These are phyloP conservation scores for Lasiosphaeris hirsuta DNA, from an alignment of 495 filamentous ascomycete genomes.

Conservation along the genomic window DNA sequence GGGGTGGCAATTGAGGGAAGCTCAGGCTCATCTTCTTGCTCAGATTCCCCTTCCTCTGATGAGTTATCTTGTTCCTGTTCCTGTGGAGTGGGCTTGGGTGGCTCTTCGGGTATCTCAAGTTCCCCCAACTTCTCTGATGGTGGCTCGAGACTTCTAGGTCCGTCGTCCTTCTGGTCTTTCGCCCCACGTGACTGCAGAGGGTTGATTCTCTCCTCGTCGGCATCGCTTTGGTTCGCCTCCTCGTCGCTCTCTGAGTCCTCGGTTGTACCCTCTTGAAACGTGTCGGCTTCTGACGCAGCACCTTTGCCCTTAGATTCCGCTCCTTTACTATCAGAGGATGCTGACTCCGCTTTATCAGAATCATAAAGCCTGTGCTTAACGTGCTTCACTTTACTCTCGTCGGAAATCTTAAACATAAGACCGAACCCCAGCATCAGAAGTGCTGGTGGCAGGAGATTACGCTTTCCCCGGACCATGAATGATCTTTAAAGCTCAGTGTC, in stretches of 20 bases:
- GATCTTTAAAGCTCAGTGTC: conserved; percentile 27
- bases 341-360: conserved; percentile 6
- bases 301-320: conserved; percentile 2
- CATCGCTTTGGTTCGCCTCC: conserved; percentile 33
- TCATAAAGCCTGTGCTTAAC: conserved; percentile 66
- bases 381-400: conserved; percentile 80
- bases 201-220: conserved; percentile 36
- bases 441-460: conserved; percentile 86
- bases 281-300: background rate
- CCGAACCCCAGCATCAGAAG: conserved; percentile 84
- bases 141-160: background rate
- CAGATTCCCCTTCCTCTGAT: conserved; percentile 9
- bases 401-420: conserved; percentile 82
- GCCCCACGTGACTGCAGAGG: conserved; percentile 40
- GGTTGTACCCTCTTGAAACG: conserved; percentile 31
- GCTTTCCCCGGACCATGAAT: conserved; percentile 79
- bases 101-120: conserved; percentile 30
- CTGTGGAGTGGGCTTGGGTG: background rate
- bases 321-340: background rate
- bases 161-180: background rate
- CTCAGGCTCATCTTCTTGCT: conserved; percentile 19
- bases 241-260: conserved; percentile 35
- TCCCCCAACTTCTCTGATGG: conserved; percentile 29
- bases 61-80: conserved; percentile 20
- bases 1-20: conserved; percentile 9